Conservation (phyloP, 768 basidiomycete species). For the Mycena olivaceomarginata region DNA sequence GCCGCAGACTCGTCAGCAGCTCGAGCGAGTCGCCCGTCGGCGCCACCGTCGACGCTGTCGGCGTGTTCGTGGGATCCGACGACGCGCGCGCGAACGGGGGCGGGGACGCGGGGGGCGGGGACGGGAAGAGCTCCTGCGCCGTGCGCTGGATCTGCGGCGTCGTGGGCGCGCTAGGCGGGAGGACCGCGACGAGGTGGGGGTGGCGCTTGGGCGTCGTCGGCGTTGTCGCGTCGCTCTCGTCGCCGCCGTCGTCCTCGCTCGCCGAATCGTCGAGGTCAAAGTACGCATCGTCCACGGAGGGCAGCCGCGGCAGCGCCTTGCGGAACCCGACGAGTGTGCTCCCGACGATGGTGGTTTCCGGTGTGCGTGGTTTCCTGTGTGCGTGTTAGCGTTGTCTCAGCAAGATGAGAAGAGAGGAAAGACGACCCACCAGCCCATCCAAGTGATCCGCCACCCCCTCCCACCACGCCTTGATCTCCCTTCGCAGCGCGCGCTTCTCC, state of each 20-base stretch:
- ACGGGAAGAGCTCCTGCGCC: slow-evolving; percentile 37
- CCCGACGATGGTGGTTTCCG: slow-evolving; percentile 51
- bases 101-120: slow-evolving; percentile 13
- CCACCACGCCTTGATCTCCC: slow-evolving; percentile 83
- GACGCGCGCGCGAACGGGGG: slow-evolving; percentile 17
- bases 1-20: slow-evolving; percentile 70
- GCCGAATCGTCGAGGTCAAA: slow-evolving; percentile 50
- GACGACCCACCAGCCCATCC: slow-evolving; percentile 71
- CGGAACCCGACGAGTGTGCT: slow-evolving; percentile 52
- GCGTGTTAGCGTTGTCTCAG: not conserved
- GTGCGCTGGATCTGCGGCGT: slow-evolving; percentile 32
- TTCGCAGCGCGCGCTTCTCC: slow-evolving; percentile 70
- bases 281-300: slow-evolving; percentile 73
- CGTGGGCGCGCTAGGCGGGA: slow-evolving; percentile 43
- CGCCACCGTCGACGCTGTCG: slow-evolving; percentile 40
- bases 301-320: slow-evolving; percentile 77
- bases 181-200: slow-evolving; percentile 21
- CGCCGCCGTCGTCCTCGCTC: slow-evolving; percentile 16
- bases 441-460: slow-evolving; percentile 76
- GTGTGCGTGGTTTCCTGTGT: too few species aligned
- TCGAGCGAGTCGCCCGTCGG: slow-evolving; percentile 49
- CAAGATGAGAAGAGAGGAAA: not conserved
- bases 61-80: slow-evolving; percentile 26
- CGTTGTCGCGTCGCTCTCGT: slow-evolving; percentile 20
- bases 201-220: slow-evolving; percentile 25